A percentile compares a stretch with the other conserved stretches of the same genome.
phyloP scores from a whole-genome alignment of 2,329 filamentous ascomycete genomes.

The Ophiosphaerella korrae region DNA sequence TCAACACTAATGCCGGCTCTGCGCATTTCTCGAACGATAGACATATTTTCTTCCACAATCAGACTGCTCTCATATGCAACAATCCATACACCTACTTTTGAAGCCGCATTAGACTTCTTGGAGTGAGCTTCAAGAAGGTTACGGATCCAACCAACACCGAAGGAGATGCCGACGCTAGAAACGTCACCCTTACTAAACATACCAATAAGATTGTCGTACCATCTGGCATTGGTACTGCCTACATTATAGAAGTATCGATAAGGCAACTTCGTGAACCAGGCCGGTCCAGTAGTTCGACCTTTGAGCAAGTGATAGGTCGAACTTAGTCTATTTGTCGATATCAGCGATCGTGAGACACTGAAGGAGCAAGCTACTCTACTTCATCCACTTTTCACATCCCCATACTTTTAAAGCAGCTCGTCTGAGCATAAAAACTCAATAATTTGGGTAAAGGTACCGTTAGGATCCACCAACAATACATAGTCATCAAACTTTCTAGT shows the following conservation, averaged over 20 bases:
- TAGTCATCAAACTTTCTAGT: slow-evolving; percentile 84
- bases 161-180: slow-evolving; percentile 84
- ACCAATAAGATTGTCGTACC: slow-evolving; percentile 86
- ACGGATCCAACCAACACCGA: slow-evolving; percentile 90
- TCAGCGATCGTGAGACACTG: slow-evolving; percentile 77
- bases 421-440: slow-evolving; percentile 63
- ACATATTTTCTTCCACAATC: slow-evolving; percentile 80
- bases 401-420: slow-evolving; percentile 61
- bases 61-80: slow-evolving; percentile 84
- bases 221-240: slow-evolving; percentile 61
- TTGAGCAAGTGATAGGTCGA: slow-evolving; percentile 83
- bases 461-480: slow-evolving; percentile 71
- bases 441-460: slow-evolving; percentile 56
- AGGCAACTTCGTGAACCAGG: slow-evolving; percentile 86
- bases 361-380: slow-evolving; percentile 75
- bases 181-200: slow-evolving; percentile 88
- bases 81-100: slow-evolving; percentile 82
- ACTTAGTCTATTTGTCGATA: slow-evolving; percentile 72
- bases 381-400: slow-evolving; percentile 68
- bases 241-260: slow-evolving; percentile 64
- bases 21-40: slow-evolving; percentile 74
- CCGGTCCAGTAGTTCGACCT: slow-evolving; percentile 87
- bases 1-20: slow-evolving; percentile 85
- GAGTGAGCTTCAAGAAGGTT: slow-evolving; percentile 80
- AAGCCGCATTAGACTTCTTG: slow-evolving; percentile 64